A percentile compares a stretch with the other conserved stretches of the same genome.
phyloP scores from a whole-genome alignment of 768 basidiomycete genomes.

The Pleurotus tuoliensis region DNA sequence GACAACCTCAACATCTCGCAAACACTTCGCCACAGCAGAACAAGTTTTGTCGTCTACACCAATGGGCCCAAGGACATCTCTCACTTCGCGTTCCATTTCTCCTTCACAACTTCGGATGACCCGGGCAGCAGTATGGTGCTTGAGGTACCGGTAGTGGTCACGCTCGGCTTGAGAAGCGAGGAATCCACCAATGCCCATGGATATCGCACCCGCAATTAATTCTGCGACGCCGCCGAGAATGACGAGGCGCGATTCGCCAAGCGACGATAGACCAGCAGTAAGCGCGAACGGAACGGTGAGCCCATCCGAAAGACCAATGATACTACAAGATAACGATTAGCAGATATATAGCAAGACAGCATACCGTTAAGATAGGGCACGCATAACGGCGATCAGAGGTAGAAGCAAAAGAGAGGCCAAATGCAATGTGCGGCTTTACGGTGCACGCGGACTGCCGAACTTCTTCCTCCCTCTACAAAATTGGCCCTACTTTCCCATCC shows the following conservation, averaged over 20 bases:
- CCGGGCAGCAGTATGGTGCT: conserved; percentile 68
- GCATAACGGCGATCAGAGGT: neutral
- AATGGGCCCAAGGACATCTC: conserved; percentile 80
- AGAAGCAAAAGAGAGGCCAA: neutral
- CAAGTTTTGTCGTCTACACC: conserved; percentile 86
- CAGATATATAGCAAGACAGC: too few species aligned
- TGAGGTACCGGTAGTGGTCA: conserved; percentile 87
- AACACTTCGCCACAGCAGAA: conserved; percentile 68
- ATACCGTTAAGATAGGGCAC: too few species aligned
- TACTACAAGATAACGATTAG: conserved; percentile 34
- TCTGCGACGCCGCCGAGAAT: conserved; percentile 94
- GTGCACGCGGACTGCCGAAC: neutral
- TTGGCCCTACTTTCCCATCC: neutral
- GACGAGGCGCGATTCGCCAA: conserved; percentile 89
- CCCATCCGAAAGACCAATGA: conserved; percentile 89
- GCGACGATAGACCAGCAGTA: conserved; percentile 82
- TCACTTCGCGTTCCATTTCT: conserved; percentile 95
- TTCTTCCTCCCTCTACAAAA: neutral
- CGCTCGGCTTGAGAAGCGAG: conserved; percentile 96
- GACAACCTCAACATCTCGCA: conserved; percentile 61
- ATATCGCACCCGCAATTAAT: conserved; percentile 93
- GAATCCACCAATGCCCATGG: conserved; percentile 98
- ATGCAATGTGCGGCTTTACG: neutral
- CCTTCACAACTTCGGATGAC: conserved; percentile 88
- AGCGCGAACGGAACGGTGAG: conserved; percentile 91